A percentile compares a stretch with the other conserved stretches of the same genome.
Evolutionary conservation across 177 flowering plant species (phyloP).

Genomic region (Vitis hybrid): DNA sequence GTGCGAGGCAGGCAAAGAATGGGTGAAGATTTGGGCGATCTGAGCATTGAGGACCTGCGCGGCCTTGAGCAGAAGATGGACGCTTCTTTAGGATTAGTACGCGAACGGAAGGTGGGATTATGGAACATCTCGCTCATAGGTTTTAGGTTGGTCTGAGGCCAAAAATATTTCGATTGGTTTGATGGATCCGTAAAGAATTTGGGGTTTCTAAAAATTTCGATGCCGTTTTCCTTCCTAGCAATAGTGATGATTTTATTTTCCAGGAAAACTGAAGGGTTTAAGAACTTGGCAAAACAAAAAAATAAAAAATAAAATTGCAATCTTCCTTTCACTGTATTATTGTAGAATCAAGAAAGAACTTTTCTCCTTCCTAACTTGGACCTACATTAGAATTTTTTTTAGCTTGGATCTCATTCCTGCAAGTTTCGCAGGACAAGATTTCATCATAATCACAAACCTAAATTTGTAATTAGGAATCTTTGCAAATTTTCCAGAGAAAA

Average conservation of each 20-base stretch:
- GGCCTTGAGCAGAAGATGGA: conserved; percentile 32
- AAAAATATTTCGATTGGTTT: not conserved
- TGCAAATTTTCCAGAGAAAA: no score
- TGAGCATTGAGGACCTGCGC: conserved; percentile 23
- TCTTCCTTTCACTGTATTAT: no score
- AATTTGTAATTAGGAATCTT: not conserved
- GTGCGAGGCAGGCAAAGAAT: conserved; percentile 42
- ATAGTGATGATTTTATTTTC: no score
- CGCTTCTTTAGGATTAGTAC: conserved; percentile 16
- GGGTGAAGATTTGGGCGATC: conserved; percentile 34
- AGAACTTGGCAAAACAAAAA: no score
- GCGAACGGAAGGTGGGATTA: conserved; percentile 38
- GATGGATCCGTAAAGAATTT: no score
- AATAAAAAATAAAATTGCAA: no score
- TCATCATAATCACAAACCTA: not conserved
- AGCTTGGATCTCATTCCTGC: not conserved
- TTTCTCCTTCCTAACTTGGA: no score
- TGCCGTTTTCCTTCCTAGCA: no score
- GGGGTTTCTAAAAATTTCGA: not conserved
- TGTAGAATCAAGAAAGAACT: no score
- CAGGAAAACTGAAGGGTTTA: no score
- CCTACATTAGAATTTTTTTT: no score
- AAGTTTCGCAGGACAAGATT: not conserved
- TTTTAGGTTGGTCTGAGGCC: no score
- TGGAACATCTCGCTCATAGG: not conserved